Conservation (phyloP, 2,329 filamentous ascomycete species). For the Sporothrix luriei region DNA sequence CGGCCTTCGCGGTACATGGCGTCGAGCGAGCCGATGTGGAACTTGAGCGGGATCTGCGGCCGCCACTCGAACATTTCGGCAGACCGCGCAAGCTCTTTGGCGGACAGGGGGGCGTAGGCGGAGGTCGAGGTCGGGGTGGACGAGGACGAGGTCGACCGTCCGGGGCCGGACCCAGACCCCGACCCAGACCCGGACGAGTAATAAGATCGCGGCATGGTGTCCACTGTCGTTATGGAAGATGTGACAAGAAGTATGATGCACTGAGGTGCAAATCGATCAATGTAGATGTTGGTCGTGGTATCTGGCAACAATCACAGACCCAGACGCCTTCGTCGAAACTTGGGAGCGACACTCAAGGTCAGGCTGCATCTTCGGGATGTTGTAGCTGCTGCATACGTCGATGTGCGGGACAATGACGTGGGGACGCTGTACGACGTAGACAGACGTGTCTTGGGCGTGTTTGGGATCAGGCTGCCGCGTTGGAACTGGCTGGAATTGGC, state of each 20-base stretch:
- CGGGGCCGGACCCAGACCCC: background rate
- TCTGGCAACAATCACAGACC: constrained; percentile 17
- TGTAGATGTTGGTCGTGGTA: background rate
- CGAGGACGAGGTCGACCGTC: too few species aligned
- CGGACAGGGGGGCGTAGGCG: constrained; percentile 59
- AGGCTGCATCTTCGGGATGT: background rate
- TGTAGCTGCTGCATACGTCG: background rate
- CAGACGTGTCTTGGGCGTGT: constrained; percentile 2
- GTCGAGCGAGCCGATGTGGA: constrained; percentile 80
- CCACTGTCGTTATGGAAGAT: too few species aligned
- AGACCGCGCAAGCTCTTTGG: constrained; percentile 74
- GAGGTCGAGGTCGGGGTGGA: background rate
- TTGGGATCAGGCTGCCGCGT: constrained; percentile 19
- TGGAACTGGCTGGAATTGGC: constrained; percentile 19
- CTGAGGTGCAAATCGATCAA: too few species aligned
- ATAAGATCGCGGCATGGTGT: constrained; percentile 1
- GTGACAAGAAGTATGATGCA: too few species aligned
- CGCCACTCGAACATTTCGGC: constrained; percentile 84
- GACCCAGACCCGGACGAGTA: background rate
- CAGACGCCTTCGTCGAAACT: background rate
- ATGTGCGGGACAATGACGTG: constrained; percentile 1
- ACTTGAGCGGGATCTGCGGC: constrained; percentile 70
- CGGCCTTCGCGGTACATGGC: constrained; percentile 81
- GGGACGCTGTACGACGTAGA: background rate
- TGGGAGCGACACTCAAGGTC: background rate